Percentiles rank a stretch among this genome's conserved stretches.
Evolutionary conservation across 345 rosid genomes (phyloP).

Genomic region (Eutrema heterophyllum): DNA sequence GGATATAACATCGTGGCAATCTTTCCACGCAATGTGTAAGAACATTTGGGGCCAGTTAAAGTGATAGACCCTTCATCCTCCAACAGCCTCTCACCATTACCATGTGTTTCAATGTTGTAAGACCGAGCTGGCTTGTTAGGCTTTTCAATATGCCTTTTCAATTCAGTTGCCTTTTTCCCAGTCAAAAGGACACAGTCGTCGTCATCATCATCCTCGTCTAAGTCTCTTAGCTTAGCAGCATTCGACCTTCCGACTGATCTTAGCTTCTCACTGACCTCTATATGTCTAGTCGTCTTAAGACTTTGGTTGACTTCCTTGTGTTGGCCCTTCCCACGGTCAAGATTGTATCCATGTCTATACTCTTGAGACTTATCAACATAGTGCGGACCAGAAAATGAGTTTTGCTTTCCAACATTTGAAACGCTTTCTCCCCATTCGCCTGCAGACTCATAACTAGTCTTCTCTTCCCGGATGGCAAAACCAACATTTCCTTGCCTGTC

Average conservation of each 20-base stretch:
- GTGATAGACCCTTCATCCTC: constrained; percentile 45
- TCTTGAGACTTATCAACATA: constrained; percentile 34
- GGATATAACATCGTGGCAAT: constrained; percentile 67
- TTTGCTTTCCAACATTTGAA: constrained; percentile 15
- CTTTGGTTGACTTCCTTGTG: constrained; percentile 21
- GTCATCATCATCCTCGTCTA: constrained; percentile 37
- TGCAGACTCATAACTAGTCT: not conserved
- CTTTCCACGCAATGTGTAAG: constrained; percentile 50
- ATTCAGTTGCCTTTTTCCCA: constrained; percentile 27
- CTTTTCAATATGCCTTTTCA: constrained; percentile 22
- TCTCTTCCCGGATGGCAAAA: constrained; percentile 21
- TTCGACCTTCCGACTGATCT: constrained; percentile 39
- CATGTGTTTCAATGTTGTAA: constrained; percentile 31
- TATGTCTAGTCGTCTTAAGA: constrained; percentile 32
- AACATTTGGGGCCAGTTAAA: constrained; percentile 44
- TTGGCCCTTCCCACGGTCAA: constrained; percentile 26
- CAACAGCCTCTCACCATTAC: constrained; percentile 30
- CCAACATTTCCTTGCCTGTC: constrained; percentile 18
- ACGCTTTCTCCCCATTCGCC: constrained; percentile 15
- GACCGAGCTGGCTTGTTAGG: constrained; percentile 30
- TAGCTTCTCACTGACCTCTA: constrained; percentile 33
- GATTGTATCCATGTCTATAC: not conserved
- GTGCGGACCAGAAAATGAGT: constrained; percentile 24
- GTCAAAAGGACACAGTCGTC: constrained; percentile 44
- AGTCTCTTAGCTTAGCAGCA: constrained; percentile 32